Evolutionary conservation across 441 rosid genomes (phyloP).

Genomic region (Rhodomyrtus psidioides): DNA sequence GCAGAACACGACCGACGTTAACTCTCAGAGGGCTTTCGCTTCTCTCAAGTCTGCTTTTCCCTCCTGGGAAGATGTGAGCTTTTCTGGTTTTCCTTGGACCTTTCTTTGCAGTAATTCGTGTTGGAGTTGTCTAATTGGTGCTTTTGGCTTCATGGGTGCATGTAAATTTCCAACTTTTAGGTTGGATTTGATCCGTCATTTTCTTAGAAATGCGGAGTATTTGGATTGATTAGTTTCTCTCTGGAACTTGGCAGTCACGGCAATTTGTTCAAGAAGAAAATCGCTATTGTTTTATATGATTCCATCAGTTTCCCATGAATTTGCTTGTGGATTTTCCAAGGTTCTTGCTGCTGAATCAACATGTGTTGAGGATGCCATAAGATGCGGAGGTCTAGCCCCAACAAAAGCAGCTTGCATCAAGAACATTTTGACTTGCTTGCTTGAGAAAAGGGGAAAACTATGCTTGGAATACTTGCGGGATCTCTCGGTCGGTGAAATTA

Average conservation of each 20-base stretch:
- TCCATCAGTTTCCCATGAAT: background rate
- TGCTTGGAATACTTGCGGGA: conserved; percentile 70
- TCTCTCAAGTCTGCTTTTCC: conserved; percentile 62
- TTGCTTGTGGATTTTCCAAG: conserved; percentile 21
- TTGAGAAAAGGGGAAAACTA: conserved; percentile 48
- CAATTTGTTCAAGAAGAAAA: background rate
- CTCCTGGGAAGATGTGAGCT: conserved; percentile 61
- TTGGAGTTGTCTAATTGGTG: background rate
- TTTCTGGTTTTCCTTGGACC: background rate
- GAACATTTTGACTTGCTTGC: conserved; percentile 49
- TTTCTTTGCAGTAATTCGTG: background rate
- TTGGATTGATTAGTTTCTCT: background rate
- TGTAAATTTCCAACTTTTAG: background rate
- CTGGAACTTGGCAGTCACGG: background rate
- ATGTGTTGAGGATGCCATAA: conserved; percentile 55
- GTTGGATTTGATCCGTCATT: background rate
- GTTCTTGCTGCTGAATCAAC: conserved; percentile 59
- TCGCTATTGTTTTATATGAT: background rate
- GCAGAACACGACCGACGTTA: conserved; percentile 71
- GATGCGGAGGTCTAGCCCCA: conserved; percentile 89
- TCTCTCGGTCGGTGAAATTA: conserved; percentile 52
- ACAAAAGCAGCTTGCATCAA: conserved; percentile 67
- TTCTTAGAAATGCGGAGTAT: background rate
- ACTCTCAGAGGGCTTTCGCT: conserved; percentile 67
- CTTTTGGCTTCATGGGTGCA: background rate